These are phyloP conservation scores for Jaminaea rosea DNA, from an alignment of 1,284 basidiomycete species.

Conservation along the genomic window DNA sequence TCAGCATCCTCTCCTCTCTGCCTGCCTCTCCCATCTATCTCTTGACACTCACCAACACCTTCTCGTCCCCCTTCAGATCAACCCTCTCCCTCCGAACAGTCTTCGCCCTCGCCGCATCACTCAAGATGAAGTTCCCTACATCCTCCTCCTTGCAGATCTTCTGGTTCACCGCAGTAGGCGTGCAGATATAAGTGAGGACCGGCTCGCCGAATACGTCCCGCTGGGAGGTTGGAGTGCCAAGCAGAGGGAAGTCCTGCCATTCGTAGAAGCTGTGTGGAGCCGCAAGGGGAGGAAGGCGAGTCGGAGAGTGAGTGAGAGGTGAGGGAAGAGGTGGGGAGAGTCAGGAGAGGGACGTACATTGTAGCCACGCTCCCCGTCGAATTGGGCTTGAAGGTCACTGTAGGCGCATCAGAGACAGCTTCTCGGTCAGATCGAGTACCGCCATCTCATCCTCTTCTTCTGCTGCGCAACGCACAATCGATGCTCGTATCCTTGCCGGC, in stretches of 20 bases:
- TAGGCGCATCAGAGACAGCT: background rate
- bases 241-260: conserved; percentile 73
- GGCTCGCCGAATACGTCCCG: conserved; percentile 42
- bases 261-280: no score
- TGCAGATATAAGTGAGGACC: conserved; percentile 60
- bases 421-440: background rate
- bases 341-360: no score
- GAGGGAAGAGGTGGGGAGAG: no score
- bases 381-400: conserved; percentile 68
- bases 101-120: conserved; percentile 14
- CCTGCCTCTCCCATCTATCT: background rate
- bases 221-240: conserved; percentile 57
- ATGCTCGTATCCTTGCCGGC: conserved; percentile 68
- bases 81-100: conserved; percentile 23
- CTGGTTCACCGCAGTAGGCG: conserved; percentile 14
- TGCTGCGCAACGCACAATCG: conserved; percentile 58
- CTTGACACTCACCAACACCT: no score
- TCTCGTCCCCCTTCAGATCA: conserved; percentile 23
- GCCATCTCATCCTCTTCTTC: background rate
- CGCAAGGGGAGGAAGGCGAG: no score
- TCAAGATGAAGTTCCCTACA: conserved; percentile 37
- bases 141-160: conserved; percentile 21
- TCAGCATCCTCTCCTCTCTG: conserved; percentile 4
- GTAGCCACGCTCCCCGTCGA: conserved; percentile 84
- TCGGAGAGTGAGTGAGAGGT: no score